Percentiles rank a stretch among this genome's conserved stretches.
Evolutionary conservation across 148 eudicot species (phyloP).

Genomic region (Amaranthus cruentus): DNA sequence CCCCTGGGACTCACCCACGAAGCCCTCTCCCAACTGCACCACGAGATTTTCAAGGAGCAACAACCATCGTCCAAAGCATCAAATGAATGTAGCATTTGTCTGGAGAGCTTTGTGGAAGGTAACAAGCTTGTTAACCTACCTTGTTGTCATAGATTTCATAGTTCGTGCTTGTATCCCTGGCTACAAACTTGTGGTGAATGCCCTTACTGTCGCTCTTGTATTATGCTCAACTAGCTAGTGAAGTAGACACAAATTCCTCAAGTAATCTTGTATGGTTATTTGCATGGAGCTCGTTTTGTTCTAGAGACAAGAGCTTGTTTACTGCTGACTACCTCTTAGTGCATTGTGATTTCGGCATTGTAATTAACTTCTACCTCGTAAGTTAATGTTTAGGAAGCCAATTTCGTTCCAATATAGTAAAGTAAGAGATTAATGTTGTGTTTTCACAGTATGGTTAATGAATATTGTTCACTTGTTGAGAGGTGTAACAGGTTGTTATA

Average conservation of each 20-base stretch:
- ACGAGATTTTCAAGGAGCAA: slow-evolving; percentile 38
- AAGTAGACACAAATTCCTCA: background rate
- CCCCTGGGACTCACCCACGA: slow-evolving; percentile 56
- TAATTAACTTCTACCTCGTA: too few species aligned
- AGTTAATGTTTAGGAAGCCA: too few species aligned
- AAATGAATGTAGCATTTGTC: slow-evolving; percentile 73
- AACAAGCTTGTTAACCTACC: slow-evolving; percentile 50
- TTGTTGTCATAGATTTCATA: slow-evolving; percentile 70
- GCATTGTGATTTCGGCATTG: background rate
- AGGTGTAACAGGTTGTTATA: too few species aligned
- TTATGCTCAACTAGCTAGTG: slow-evolving; percentile 19
- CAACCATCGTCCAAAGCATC: slow-evolving; percentile 26
- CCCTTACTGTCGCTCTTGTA: slow-evolving; percentile 60
- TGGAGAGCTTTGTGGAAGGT: slow-evolving; percentile 71
- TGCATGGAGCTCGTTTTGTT: background rate
- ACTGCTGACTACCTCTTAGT: too few species aligned
- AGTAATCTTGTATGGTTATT: background rate
- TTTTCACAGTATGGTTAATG: too few species aligned
- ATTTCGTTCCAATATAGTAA: too few species aligned
- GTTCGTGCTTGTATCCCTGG: slow-evolving; percentile 75
- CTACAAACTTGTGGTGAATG: slow-evolving; percentile 69
- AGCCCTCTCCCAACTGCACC: slow-evolving; percentile 40
- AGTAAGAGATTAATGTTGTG: too few species aligned
- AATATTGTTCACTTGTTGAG: too few species aligned
- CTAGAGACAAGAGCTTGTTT: background rate